phyloP scores from a whole-genome alignment of 768 basidiomycete genomes.

The Auricularia cornea region DNA sequence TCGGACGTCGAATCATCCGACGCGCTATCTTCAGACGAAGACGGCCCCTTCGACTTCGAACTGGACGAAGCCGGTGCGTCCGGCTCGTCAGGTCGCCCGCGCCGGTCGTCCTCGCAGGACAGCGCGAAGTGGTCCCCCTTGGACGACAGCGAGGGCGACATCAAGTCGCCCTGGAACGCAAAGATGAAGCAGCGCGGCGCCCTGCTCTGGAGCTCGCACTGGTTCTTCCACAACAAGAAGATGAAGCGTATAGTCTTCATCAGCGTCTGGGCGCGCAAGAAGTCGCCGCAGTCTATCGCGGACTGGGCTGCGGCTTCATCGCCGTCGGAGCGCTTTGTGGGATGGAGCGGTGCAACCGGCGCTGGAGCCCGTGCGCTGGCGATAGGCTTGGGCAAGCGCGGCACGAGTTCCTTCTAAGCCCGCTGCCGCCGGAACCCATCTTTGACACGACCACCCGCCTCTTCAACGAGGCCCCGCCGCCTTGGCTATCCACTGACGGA shows the following conservation, averaged over 20 bases:
- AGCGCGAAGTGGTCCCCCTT: constrained; percentile 9
- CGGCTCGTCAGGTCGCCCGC: not conserved
- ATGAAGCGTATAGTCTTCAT: constrained; percentile 88
- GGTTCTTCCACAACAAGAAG: constrained; percentile 94
- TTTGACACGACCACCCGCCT: no score
- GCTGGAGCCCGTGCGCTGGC: constrained; percentile 81
- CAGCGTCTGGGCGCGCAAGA: constrained; percentile 81
- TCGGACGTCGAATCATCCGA: constrained; percentile 35
- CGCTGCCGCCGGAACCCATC: no score
- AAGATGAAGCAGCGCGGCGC: constrained; percentile 59
- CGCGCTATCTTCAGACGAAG: constrained; percentile 41
- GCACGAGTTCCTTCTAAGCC: no score
- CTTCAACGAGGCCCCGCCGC: no score
- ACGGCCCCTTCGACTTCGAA: constrained; percentile 26
- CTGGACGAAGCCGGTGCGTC: not conserved
- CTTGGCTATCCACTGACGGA: no score
- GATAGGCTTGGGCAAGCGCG: constrained; percentile 20
- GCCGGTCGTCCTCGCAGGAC: constrained; percentile 13
- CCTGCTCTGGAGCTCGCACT: constrained; percentile 90
- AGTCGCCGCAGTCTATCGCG: constrained; percentile 31
- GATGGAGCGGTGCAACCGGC: constrained; percentile 71
- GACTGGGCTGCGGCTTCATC: constrained; percentile 24
- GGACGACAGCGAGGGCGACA: not conserved
- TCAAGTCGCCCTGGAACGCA: not conserved
- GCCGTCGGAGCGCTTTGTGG: constrained; percentile 53